These are phyloP conservation scores for Penicillium janthinellum DNA, from an alignment of 2,329 filamentous ascomycete species.

Conservation along the genomic window DNA sequence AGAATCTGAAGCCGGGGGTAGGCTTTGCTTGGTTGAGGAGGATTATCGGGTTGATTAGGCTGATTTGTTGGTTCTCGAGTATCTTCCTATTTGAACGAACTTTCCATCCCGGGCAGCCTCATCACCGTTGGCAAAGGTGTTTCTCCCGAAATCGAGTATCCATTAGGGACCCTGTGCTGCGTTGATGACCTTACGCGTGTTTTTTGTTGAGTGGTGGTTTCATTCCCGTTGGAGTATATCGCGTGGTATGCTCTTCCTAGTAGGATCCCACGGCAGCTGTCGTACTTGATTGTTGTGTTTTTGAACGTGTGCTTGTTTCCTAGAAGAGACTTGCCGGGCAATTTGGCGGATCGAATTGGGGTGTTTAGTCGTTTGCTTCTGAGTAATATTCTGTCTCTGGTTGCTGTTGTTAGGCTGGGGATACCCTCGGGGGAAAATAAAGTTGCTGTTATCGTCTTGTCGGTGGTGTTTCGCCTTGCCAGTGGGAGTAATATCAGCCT, in stretches of 20 bases:
- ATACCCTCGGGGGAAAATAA: conserved; percentile 26
- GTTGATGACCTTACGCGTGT: conserved; percentile 33
- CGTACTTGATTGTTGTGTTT: conserved; percentile 36
- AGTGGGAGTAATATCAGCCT: conserved; percentile 43
- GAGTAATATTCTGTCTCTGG: conserved; percentile 28
- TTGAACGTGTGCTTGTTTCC: conserved; percentile 36
- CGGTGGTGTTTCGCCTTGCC: conserved; percentile 39
- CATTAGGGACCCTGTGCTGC: conserved; percentile 15
- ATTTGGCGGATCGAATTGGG: conserved; percentile 36
- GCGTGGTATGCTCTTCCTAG: conserved; percentile 33
- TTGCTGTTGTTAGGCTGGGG: conserved; percentile 33
- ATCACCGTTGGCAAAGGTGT: conserved; percentile 17
- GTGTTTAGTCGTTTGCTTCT: conserved; percentile 36
- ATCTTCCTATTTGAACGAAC: conserved; percentile 17
- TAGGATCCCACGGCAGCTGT: conserved; percentile 27
- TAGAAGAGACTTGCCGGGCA: conserved; percentile 36
- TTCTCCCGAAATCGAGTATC: conserved; percentile 21
- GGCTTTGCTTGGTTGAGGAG: conserved; percentile 24
- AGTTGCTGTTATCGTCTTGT: conserved; percentile 24
- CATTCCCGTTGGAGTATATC: conserved; percentile 41
- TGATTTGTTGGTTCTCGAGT: conserved; percentile 18
- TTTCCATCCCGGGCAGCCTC: conserved; percentile 8
- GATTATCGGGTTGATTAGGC: conserved; percentile 18
- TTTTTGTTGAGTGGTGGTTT: conserved; percentile 41
- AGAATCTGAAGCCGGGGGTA: conserved; percentile 15